phyloP scores from a whole-genome alignment of 2,329 filamentous ascomycete genomes.

The Alternaria atra region DNA sequence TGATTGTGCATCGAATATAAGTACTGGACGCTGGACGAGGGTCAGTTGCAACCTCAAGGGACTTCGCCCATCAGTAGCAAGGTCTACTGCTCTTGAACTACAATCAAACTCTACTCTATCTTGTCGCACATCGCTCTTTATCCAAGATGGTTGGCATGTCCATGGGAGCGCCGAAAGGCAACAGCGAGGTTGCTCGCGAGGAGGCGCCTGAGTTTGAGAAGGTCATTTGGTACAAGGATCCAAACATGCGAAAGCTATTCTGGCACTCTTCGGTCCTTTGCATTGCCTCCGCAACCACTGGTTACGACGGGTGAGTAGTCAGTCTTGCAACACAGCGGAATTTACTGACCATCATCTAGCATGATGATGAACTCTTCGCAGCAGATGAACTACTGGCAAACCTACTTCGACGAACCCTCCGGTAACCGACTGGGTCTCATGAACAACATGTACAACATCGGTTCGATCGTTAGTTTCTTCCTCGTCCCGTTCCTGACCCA shows the following conservation, averaged over 20 bases:
- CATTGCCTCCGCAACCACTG: conserved; percentile 65
- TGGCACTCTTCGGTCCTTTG: conserved; percentile 61
- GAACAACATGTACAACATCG: conserved; percentile 56
- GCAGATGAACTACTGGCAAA: conserved; percentile 50
- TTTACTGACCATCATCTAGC: conserved; percentile 33
- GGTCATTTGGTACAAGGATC: conserved; percentile 63
- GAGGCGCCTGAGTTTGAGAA: conserved; percentile 61
- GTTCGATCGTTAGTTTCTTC: conserved; percentile 50
- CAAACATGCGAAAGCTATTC: conserved; percentile 65
- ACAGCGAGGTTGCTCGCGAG: conserved; percentile 50
- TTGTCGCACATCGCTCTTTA: not conserved
- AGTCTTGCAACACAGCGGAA: not conserved
- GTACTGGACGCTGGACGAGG: conserved; percentile 24
- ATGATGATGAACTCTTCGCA: conserved; percentile 57
- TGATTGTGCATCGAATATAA: conserved; percentile 24
- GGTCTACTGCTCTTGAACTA: conserved; percentile 7
- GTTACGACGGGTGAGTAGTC: conserved; percentile 61
- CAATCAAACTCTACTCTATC: not conserved
- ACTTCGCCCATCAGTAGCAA: conserved; percentile 22
- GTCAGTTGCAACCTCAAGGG: conserved; percentile 23
- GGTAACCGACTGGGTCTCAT: conserved; percentile 56
- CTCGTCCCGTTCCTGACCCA: conserved; percentile 52
- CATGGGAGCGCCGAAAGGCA: conserved; percentile 26
- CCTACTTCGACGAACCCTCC: conserved; percentile 50
- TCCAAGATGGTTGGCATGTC: conserved; percentile 26